Evolutionary conservation across 2,329 filamentous ascomycete genomes (phyloP), one percentile per base, ranked within the genome.

Genomic region (Trichophyton mentagrophytes): DNA sequence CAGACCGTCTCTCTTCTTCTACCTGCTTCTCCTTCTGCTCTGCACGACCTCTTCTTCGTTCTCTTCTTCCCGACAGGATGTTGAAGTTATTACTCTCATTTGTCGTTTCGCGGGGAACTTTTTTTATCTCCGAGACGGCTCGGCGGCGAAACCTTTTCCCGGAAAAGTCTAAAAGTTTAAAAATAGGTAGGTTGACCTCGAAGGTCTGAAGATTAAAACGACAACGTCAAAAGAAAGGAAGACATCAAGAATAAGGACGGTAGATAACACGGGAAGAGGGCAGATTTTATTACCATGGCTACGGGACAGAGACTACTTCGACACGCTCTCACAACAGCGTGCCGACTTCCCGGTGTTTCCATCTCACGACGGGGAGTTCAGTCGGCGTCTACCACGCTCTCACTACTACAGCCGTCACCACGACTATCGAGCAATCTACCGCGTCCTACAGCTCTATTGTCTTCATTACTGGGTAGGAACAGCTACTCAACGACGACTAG

Each of bases 391-490:
- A 27, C 13, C 20, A 13, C 25, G 2, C 17, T 55, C 5, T 3
- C 4, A 27, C 15, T 55, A 8, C 25, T 3, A 27, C 27, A 17
- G 6, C 36, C 13, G 4, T 25, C 51, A 55, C n/a, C 51, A 33
- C 3, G 57, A 17, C 9, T 22, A 36, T 42, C 57, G 59, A 61
- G 22, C 30, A 20, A 33, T 57, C 30, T 30, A 25, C 46, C 5
- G 15, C 57, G 15, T 38, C 60, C 56, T 27, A 60, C 49, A 44
- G 63, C 60, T 22, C 49, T 62, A 9, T 57, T 59, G 20, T 64
- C 4, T 57, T 63, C 57, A 57, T 64, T 58, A 69, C 70, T 57
- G 62, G 68, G 63, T 74, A 70, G 25, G 36, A 27, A 49, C 17
- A 20, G 20, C 27, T 60, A 53, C 55, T 60, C 51, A 8, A 61